Evolutionary conservation across 352 stramenopile species (phyloP).

Genomic region (Pythium brachiatum): DNA sequence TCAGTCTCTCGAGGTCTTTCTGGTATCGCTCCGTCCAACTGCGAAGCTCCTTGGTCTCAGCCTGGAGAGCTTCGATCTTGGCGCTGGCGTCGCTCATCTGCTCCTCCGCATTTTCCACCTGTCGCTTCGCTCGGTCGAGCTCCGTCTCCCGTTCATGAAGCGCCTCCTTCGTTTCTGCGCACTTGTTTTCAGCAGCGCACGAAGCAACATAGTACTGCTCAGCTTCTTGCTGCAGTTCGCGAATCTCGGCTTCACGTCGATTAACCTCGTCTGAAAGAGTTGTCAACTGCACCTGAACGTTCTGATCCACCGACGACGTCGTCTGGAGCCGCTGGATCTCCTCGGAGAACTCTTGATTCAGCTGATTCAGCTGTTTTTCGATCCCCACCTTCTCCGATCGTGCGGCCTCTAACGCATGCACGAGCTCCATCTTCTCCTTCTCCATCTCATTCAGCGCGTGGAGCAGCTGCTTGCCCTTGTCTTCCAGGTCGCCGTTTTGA

Average conservation of each 20-base stretch:
- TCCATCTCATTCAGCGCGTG: conserved; percentile 16
- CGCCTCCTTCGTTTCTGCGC: background rate
- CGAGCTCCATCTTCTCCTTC: conserved; percentile 19
- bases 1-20: conserved; percentile 8
- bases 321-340: conserved; percentile 7
- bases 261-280: conserved; percentile 7
- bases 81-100: conserved; percentile 1
- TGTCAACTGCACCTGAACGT: conserved; percentile 5
- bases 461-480: conserved; percentile 18
- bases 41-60: conserved; percentile 11
- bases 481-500: conserved; percentile 48
- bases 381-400: conserved; percentile 9
- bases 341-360: conserved; percentile 1
- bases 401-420: conserved; percentile 1
- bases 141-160: conserved; percentile 14
- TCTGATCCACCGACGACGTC: conserved; percentile 1
- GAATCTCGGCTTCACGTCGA: conserved; percentile 17
- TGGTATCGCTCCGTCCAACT: conserved; percentile 23
- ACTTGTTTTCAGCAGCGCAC: conserved; percentile 11
- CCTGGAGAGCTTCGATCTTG: conserved; percentile 6
- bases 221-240: conserved; percentile 14
- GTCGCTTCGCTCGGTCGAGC: conserved; percentile 7
- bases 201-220: conserved; percentile 16
- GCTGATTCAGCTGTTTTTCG: conserved; percentile 5
- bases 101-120: conserved; percentile 10